Conservation (phyloP, 306 rosid species). For the Malus fusca region DNA sequence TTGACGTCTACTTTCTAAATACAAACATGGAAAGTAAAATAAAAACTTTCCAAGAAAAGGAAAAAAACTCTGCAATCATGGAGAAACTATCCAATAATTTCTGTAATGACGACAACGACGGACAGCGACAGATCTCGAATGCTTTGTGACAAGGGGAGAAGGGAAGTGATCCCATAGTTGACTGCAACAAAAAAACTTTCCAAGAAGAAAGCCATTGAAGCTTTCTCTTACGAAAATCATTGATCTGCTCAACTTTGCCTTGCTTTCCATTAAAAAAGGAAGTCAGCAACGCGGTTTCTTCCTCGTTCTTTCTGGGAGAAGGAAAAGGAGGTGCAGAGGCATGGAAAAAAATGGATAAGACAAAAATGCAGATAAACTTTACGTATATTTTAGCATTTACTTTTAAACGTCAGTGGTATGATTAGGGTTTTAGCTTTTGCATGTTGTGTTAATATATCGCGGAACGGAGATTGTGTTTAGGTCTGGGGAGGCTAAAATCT, state of each 20-base stretch:
- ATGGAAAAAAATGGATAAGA: conserved; percentile 25
- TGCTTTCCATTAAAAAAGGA: neutral
- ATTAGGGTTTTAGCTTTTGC: neutral
- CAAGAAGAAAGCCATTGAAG: conserved; percentile 28
- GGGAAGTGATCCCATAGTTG: conserved; percentile 21
- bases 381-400: neutral
- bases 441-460: neutral
- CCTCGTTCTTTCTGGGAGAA: neutral
- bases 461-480: neutral
- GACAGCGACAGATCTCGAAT: neutral
- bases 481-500: neutral
- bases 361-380: conserved; percentile 20
- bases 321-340: conserved; percentile 13
- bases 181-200: conserved; percentile 6
- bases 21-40: neutral
- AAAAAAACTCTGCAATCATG: neutral
- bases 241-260: neutral
- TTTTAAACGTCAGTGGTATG: neutral
- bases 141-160: neutral
- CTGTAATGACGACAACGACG: neutral
- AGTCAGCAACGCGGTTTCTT: conserved; percentile 51
- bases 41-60: no score
- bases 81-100: neutral
- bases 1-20: neutral
- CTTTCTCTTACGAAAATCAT: neutral